Base-by-base conservation (phyloP, 139 green algal species). In the Eudorina sp. region DNA sequence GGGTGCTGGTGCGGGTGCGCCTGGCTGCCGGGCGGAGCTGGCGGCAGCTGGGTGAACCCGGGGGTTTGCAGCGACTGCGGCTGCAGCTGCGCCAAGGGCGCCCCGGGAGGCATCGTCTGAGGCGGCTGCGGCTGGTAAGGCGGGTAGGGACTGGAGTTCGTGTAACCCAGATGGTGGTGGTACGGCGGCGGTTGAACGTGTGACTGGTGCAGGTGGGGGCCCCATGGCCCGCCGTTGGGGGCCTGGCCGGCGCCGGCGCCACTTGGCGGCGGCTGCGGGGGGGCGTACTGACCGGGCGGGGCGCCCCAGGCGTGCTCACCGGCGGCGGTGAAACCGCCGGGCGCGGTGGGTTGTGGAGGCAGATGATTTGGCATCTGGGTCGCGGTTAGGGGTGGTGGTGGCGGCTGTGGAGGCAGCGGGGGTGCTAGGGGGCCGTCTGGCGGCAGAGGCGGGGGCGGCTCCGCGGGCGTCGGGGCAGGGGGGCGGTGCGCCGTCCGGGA, bases 391-490 rank as follows among this genome's bases (percentile, higher is more conserved):
- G 51, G 51, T 58, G 51, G 51, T 58, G 51, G 16, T 58, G 51
- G 13, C 51, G 16, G 16, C 51, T 16, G 51, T 16, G n/a, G n/a
- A n/a, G n/a, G n/a, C n/a, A n/a, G n/a, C n/a, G n/a, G n/a, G 51
- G 13, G 13, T 16, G 51, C 51, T 18, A 29, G 9, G 2, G 34
- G 38, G 25, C 25, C 40, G n/a, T 86, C 79, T 11, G 79, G 79
- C 5, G 79, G 79, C 2, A 76, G 60, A 58, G 60, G 79, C 6
- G 79, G 79, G 1, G 53, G 79, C 55, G 41, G 40, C 41, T 85
- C 79, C 18, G 27, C 27, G 2, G 77, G 53, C 6, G 55, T 40
- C 29, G 79, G 79, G 21, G 79, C 74, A 64, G 16, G 79, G 79
- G 5, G 79, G 79, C 1, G 79, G 77, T 11, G 13, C 79, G 2